Conservation (phyloP, 352 stramenopile genomes). For the Pythium oligandrum region DNA sequence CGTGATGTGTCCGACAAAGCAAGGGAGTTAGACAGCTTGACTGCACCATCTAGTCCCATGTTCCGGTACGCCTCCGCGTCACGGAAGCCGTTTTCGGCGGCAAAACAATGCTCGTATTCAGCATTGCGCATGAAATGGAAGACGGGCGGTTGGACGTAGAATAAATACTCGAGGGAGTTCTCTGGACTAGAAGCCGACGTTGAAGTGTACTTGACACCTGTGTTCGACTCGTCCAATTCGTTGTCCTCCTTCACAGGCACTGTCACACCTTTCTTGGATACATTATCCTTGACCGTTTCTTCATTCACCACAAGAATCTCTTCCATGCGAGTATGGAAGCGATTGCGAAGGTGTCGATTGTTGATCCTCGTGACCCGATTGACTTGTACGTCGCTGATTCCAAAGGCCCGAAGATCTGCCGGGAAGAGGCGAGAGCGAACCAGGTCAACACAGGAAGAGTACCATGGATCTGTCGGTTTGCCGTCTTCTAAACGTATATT, state of each 20-base stretch:
- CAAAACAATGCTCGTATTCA: slow-evolving; percentile 53
- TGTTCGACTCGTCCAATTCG: background rate
- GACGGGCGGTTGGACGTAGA: slow-evolving; percentile 53
- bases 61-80: slow-evolving; percentile 37
- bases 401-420: slow-evolving; percentile 45
- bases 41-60: slow-evolving; percentile 47
- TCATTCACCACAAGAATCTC: slow-evolving; percentile 60
- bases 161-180: slow-evolving; percentile 76
- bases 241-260: slow-evolving; percentile 32
- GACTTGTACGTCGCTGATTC: slow-evolving; percentile 63
- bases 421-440: slow-evolving; percentile 67
- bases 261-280: slow-evolving; percentile 75
- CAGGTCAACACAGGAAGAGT: slow-evolving; percentile 76
- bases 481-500: slow-evolving; percentile 91
- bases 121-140: slow-evolving; percentile 34
- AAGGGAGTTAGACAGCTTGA: slow-evolving; percentile 77
- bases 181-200: slow-evolving; percentile 33
- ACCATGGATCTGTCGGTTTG: slow-evolving; percentile 78
- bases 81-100: slow-evolving; percentile 66
- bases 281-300: slow-evolving; percentile 66
- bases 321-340: slow-evolving; percentile 82
- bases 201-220: slow-evolving; percentile 8
- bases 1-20: slow-evolving; percentile 44
- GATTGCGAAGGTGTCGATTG: slow-evolving; percentile 84
- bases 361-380: slow-evolving; percentile 85